Evolutionary conservation across 345 rosid species (phyloP).

Genomic region (Abelmoschus esculentus): DNA sequence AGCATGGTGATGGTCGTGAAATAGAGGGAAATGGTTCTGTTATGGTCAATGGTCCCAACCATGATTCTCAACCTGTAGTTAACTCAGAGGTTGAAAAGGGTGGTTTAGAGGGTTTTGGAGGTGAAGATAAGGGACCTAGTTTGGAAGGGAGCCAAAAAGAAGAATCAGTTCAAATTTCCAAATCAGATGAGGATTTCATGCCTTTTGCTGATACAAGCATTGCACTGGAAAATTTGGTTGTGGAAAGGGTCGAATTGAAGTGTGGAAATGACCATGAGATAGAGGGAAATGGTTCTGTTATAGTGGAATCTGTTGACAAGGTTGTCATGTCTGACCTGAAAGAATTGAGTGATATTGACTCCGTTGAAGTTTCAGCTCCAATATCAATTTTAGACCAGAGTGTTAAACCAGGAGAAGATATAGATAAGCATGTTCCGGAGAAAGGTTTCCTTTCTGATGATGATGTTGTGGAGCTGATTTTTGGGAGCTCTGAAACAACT

Average conservation of each 20-base stretch:
- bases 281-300: conserved; percentile 1
- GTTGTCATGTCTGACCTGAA: not conserved
- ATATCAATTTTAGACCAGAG: conserved; percentile 1
- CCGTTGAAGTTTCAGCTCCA: not conserved
- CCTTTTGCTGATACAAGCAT: conserved; percentile 16
- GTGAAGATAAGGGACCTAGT: conserved; percentile 5
- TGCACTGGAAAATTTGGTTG: not conserved
- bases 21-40: not conserved
- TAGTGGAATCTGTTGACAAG: not conserved
- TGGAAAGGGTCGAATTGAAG: not conserved
- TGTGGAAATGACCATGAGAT: not conserved
- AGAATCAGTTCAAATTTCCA: not conserved
- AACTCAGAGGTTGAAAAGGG: not conserved
- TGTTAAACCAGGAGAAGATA: conserved; percentile 4
- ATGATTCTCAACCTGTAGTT: not conserved
- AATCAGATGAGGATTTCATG: conserved; percentile 9
- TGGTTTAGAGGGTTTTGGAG: conserved; percentile 10
- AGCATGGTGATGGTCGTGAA: not conserved
- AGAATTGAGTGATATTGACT: not conserved
- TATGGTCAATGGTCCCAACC: not conserved
- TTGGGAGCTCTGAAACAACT: conserved; percentile 19
- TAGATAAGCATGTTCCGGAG: not conserved
- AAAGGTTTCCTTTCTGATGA: conserved; percentile 11
- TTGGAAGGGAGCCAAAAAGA: conserved; percentile 15
- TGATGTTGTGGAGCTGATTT: conserved; percentile 22